Conservation (phyloP, 139 green algal species). For the Yamagishiella unicocca region DNA sequence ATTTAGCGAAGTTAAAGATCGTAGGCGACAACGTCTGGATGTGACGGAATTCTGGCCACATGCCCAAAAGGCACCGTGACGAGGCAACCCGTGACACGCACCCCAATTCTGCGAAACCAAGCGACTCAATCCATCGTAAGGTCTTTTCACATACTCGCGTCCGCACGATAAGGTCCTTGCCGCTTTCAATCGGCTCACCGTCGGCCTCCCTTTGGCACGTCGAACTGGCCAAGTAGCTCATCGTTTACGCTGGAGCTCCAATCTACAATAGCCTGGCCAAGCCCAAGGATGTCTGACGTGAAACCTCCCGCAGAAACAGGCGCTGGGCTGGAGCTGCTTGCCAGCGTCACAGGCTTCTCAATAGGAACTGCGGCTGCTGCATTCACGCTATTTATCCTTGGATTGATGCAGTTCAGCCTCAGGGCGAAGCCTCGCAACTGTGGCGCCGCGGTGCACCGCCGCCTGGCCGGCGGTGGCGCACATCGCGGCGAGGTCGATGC, state of each 20-base stretch:
- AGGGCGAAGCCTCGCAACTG: not conserved
- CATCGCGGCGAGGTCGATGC: not conserved
- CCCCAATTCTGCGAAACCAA: too few relatives aligned
- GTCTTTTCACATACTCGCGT: too few relatives aligned
- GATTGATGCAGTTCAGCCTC: not conserved
- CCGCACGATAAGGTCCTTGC: too few relatives aligned
- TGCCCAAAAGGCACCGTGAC: too few relatives aligned
- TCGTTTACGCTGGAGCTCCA: not conserved
- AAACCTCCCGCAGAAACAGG: not conserved
- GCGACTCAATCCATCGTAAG: too few relatives aligned
- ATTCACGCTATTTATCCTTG: slow-evolving; percentile 3
- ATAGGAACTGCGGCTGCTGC: slow-evolving; percentile 11
- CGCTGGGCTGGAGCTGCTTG: not conserved
- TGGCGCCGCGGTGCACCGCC: too few relatives aligned
- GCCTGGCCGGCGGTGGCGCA: not conserved
- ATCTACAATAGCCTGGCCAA: slow-evolving; percentile 37
- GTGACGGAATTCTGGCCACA: too few relatives aligned
- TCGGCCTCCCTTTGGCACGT: slow-evolving; percentile 20
- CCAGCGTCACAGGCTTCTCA: not conserved
- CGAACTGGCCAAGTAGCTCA: not conserved
- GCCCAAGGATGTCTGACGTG: not conserved
- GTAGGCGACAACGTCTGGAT: too few relatives aligned
- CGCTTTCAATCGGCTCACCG: too few relatives aligned
- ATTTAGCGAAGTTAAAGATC: too few relatives aligned
- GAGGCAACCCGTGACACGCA: too few relatives aligned